Conservation (phyloP, 108 stramenopile genomes). For the Cyclotella choctawhatcheeana region DNA sequence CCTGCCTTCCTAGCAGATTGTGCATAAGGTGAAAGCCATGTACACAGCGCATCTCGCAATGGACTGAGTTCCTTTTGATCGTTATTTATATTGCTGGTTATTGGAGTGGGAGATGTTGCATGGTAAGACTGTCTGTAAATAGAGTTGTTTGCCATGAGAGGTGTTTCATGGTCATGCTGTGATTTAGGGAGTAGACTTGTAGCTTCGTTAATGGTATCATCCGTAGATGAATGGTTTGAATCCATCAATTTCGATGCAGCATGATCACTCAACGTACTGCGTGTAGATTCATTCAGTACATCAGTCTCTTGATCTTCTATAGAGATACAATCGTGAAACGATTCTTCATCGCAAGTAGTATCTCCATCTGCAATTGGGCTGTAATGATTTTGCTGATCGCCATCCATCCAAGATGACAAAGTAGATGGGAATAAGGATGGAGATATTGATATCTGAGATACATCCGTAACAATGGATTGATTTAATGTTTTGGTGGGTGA, state of each 20-base stretch:
- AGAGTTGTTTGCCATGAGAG: background rate
- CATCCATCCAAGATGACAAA: slow-evolving; percentile 42
- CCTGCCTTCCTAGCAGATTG: slow-evolving; percentile 29
- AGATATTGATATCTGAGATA: slow-evolving; percentile 14
- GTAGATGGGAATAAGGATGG: slow-evolving; percentile 32
- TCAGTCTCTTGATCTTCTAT: slow-evolving; percentile 24
- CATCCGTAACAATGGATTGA: background rate
- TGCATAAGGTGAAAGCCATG: slow-evolving; percentile 47
- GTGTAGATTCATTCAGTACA: too few species aligned
- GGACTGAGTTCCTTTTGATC: slow-evolving; percentile 8
- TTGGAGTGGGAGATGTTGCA: slow-evolving; percentile 28
- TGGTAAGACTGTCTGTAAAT: slow-evolving; percentile 3
- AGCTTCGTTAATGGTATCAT: slow-evolving; percentile 14
- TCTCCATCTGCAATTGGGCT: background rate
- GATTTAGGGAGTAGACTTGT: slow-evolving; percentile 32
- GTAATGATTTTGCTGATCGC: background rate
- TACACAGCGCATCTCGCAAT: slow-evolving; percentile 31
- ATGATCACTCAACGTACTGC: background rate
- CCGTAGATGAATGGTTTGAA: background rate
- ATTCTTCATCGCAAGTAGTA: slow-evolving; percentile 20
- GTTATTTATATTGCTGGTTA: background rate
- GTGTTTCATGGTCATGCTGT: background rate
- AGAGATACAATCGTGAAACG: slow-evolving; percentile 46
- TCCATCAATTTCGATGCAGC: background rate
- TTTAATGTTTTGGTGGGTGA: background rate